Base-by-base conservation (phyloP, 2,329 filamentous ascomycete species). In the Penicillium brasilianum region DNA sequence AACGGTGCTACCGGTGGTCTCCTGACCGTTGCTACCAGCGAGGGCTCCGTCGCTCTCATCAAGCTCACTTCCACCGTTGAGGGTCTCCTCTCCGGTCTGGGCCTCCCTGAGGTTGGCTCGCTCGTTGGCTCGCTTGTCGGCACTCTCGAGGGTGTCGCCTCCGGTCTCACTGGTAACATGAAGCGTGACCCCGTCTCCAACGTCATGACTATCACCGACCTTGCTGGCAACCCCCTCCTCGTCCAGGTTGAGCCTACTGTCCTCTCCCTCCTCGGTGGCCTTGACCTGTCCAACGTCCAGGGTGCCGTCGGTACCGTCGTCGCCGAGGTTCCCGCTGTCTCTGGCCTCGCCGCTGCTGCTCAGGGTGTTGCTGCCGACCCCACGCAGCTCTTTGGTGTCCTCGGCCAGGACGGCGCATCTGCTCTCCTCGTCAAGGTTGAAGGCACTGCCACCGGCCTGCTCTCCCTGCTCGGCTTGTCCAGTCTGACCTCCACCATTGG, bases 11-110 rank as follows among this genome's bases (percentile, higher is more conserved):
- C 60, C 18, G 61, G 65, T 20, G 64, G 65, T 28, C 59, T 67
- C 37, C 60, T 74, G 41, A 73, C 71, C 48, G 64, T 73, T 13
- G 55, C 68, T 20, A 68, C 69, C 14, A 61, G 64, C n/a, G 61
- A 65, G 30, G 67, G 64, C 30, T 54, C 66, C 36, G 58, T 48
- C 25, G 58, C 50, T 51, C 58, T 66, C 8, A 61, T 68, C 44
- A 37, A 68, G 60, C 57, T 69, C 49, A 67, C 61, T 44, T 52
- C 41, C 49, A 43, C 16, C 5, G 58, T 68, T 28, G 61, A 64
- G 32, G 32, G 53, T 22, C 66, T 69, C 28, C 58, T 69, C 49
- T 18, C 56, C 49, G 39, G 48, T 43, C 64, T 68, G 11, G 62
- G 62, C 8, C 62, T 68, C 28, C 36, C 46, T 14, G 20, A 64